These are phyloP conservation scores for Aureoboletus auriporus DNA, from an alignment of 768 basidiomycete genomes.

Conservation along the genomic window DNA sequence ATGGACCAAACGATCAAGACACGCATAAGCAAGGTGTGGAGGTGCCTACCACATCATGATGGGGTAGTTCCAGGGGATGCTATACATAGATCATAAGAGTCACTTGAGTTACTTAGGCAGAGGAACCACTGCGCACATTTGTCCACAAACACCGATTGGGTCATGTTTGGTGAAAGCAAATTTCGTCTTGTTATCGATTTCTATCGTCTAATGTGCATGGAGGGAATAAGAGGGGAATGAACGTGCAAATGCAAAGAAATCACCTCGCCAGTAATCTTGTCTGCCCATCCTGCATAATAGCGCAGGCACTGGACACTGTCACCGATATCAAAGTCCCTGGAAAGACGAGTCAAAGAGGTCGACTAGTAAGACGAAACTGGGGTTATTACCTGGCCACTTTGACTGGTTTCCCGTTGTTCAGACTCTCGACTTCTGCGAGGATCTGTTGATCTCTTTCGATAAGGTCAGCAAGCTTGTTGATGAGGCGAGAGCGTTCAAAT, in stretches of 20 bases:
- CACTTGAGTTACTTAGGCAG: constrained; percentile 1
- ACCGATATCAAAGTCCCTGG: constrained; percentile 75
- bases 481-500: constrained; percentile 71
- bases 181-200: constrained; percentile 76
- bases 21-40: constrained; percentile 1
- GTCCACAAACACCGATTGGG: constrained; percentile 92
- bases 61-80: constrained; percentile 93
- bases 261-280: constrained; percentile 89
- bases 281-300: constrained; percentile 96
- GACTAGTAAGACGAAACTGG: constrained; percentile 30
- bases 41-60: constrained; percentile 73
- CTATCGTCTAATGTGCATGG: constrained; percentile 52
- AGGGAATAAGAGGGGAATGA: constrained; percentile 2
- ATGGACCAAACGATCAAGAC: background rate
- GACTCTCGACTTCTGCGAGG: constrained; percentile 77
- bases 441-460: constrained; percentile 82
- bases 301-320: constrained; percentile 75
- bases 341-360: constrained; percentile 2
- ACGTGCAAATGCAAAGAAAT: background rate
- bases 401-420: constrained; percentile 93
- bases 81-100: constrained; percentile 23
- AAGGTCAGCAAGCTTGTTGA: constrained; percentile 85
- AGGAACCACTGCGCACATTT: constrained; percentile 56
- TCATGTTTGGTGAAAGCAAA: constrained; percentile 84
- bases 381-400: constrained; percentile 45